Conservation (phyloP, 768 basidiomycete genomes). For the Boletus sp. region DNA sequence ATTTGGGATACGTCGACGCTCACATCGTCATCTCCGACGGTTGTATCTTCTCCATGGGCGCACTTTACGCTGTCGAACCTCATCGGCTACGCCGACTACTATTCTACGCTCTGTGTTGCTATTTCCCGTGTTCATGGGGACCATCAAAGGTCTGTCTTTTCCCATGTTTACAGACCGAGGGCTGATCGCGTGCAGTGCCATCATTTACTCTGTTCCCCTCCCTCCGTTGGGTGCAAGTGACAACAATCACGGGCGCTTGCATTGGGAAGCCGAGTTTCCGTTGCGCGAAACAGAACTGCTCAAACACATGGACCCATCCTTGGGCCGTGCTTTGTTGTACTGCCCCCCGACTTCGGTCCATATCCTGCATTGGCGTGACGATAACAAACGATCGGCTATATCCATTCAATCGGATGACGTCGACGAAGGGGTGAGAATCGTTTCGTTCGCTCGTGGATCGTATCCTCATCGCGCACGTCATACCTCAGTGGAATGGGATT, state of each 20-base stretch:
- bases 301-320: constrained; percentile 35
- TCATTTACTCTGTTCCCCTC: constrained; percentile 14
- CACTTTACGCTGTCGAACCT: constrained; percentile 8
- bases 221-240: not conserved
- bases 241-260: not conserved
- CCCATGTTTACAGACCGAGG: not conserved
- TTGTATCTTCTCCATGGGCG: constrained; percentile 8
- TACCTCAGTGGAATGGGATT: constrained; percentile 40
- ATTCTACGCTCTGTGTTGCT: constrained; percentile 19
- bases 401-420: constrained; percentile 23
- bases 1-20: constrained; percentile 17
- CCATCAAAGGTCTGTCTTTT: constrained; percentile 11
- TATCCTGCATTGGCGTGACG: constrained; percentile 39
- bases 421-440: constrained; percentile 33
- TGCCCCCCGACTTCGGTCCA: constrained; percentile 33
- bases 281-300: constrained; percentile 22
- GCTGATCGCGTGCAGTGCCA: constrained; percentile 4
- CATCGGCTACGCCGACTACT: constrained; percentile 1
- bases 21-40: not conserved
- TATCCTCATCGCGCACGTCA: not conserved
- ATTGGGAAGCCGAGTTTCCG: constrained; percentile 14
- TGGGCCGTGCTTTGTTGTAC: constrained; percentile 32
- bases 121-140: not conserved
- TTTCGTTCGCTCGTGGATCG: not conserved
- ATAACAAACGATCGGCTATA: constrained; percentile 20